phyloP scores from a whole-genome alignment of 345 rosid genomes.

The Eucalyptus globulus region DNA sequence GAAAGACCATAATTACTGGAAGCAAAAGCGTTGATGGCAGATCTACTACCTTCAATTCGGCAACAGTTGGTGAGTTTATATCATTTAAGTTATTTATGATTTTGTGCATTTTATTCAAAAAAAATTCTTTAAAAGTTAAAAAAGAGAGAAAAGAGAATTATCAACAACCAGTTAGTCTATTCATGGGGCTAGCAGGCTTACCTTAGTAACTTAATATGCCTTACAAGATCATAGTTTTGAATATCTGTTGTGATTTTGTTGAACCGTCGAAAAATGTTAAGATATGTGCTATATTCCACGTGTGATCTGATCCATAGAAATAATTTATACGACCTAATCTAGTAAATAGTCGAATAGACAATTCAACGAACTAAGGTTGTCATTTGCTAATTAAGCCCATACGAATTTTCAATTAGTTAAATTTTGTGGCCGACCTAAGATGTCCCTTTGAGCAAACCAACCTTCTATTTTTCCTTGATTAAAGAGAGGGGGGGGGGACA shows the following conservation, averaged over 20 bases:
- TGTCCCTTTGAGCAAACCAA: not conserved
- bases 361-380: not conserved
- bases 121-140: not conserved
- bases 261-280: not conserved
- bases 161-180: not conserved
- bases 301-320: not conserved
- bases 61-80: constrained; percentile 66
- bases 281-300: not conserved
- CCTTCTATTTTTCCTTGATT: not conserved
- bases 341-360: not conserved
- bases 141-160: not conserved
- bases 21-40: constrained; percentile 90
- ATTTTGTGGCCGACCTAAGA: not conserved
- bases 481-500: no score
- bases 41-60: constrained; percentile 76
- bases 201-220: not conserved
- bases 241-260: not conserved
- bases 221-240: not conserved
- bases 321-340: not conserved
- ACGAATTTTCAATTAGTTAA: not conserved
- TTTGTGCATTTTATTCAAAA: not conserved
- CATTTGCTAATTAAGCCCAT: not conserved
- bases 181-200: not conserved
- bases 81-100: not conserved
- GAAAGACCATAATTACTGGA: constrained; percentile 68